phyloP scores from a whole-genome alignment of 345 rosid genomes.

The Lumnitzera racemosa region DNA sequence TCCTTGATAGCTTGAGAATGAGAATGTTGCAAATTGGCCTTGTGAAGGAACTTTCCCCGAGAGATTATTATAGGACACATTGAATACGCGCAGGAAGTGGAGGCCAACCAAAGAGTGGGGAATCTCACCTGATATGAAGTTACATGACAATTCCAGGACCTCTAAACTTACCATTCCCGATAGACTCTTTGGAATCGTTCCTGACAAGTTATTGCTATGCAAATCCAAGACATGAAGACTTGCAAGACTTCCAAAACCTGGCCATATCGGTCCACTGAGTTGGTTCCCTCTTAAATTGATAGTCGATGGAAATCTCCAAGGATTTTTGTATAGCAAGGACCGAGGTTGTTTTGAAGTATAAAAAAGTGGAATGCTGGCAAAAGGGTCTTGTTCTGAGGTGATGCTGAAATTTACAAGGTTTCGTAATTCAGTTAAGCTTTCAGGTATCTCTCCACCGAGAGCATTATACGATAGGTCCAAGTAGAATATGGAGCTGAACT shows the following conservation, averaged over 20 bases:
- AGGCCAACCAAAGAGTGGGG: slow-evolving; percentile 4
- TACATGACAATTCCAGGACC: slow-evolving; percentile 3
- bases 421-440: slow-evolving; percentile 2
- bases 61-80: slow-evolving; percentile 2
- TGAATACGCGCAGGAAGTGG: slow-evolving; percentile 2
- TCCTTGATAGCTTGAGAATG: slow-evolving; percentile 4
- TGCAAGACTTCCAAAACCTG: slow-evolving; percentile 4
- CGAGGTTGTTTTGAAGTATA: no score
- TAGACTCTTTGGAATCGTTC: slow-evolving; percentile 2
- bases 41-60: slow-evolving; percentile 1
- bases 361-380: no score
- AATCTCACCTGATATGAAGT: slow-evolving; percentile 5
- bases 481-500: slow-evolving; percentile 3
- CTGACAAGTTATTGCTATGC: slow-evolving; percentile 5
- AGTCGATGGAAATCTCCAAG: not conserved
- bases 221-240: slow-evolving; percentile 5
- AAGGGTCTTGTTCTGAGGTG: no score
- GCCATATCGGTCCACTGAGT: slow-evolving; percentile 10
- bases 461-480: slow-evolving; percentile 8
- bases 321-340: no score
- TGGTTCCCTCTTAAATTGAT: slow-evolving; percentile 6
- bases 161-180: slow-evolving; percentile 6
- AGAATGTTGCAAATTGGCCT: slow-evolving; percentile 2
- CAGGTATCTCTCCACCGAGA: slow-evolving; percentile 5
- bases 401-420: not conserved